Conservation (phyloP, 176 grass and related monocot genomes). For the Cymbopogon citratus region DNA sequence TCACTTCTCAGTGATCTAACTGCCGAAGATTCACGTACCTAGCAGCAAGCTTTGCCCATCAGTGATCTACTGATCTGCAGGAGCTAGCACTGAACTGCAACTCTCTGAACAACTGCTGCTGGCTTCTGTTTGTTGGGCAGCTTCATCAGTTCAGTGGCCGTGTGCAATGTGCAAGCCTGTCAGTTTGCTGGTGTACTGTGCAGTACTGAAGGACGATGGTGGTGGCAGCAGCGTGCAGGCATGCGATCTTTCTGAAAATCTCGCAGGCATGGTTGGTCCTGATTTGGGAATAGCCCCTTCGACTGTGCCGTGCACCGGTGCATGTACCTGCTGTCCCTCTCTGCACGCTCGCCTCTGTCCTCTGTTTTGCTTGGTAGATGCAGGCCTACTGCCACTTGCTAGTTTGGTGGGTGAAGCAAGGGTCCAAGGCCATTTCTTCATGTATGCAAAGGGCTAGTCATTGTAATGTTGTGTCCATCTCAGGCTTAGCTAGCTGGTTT, state of each 20-base stretch:
- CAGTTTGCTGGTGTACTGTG: not conserved
- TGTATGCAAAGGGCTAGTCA: not conserved
- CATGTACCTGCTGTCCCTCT: not conserved
- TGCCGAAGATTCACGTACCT: not conserved
- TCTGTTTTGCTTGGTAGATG: not conserved
- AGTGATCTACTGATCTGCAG: not conserved
- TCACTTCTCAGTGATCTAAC: no score
- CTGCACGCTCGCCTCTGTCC: not conserved
- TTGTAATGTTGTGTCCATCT: not conserved
- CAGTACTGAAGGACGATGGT: not conserved
- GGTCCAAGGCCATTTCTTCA: not conserved
- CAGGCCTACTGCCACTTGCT: not conserved
- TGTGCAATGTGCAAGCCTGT: not conserved
- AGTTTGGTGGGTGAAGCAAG: not conserved
- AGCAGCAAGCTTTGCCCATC: not conserved
- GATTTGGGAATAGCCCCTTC: constrained; percentile 2
- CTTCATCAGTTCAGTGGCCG: not conserved
- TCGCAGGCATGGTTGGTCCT: constrained; percentile 17
- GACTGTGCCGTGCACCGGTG: not conserved
- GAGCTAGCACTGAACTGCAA: not conserved
- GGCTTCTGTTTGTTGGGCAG: not conserved
- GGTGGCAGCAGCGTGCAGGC: not conserved
- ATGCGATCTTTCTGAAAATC: constrained; percentile 13
- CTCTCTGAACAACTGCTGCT: not conserved
- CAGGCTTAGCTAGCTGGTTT: not conserved